These are phyloP conservation scores for Metschnikowia gruessii DNA, from an alignment of 805 yeast species.

Conservation along the genomic window DNA sequence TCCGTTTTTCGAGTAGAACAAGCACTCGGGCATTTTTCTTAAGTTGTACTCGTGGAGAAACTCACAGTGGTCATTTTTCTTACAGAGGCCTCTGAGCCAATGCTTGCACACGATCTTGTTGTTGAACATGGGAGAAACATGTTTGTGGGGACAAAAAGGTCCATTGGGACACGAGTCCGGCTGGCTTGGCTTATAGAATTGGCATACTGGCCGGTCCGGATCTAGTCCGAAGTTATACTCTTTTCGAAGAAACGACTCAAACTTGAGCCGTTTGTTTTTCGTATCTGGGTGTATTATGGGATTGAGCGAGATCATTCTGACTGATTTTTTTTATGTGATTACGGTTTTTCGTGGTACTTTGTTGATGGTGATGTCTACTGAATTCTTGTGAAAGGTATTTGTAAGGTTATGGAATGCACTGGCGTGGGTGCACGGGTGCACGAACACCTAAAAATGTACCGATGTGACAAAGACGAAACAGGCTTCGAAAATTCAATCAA, in stretches of 20 bases:
- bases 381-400: background rate
- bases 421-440: background rate
- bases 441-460: too few relatives aligned
- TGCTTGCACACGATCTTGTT: conserved; percentile 88
- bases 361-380: background rate
- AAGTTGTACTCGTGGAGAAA: conserved; percentile 92
- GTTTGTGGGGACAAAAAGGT: conserved; percentile 80
- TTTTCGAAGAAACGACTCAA: conserved; percentile 76
- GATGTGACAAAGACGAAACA: background rate
- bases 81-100: conserved; percentile 96
- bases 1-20: conserved; percentile 77
- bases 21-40: conserved; percentile 95
- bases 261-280: conserved; percentile 46
- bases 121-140: conserved; percentile 53
- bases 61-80: conserved; percentile 95
- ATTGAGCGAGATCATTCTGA: conserved; percentile 38
- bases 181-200: conserved; percentile 59
- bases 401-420: background rate
- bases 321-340: background rate
- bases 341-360: background rate
- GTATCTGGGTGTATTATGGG: conserved; percentile 43
- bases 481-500: too few relatives aligned
- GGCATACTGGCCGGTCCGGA: conserved; percentile 83
- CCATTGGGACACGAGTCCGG: conserved; percentile 78
- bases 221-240: conserved; percentile 82